A percentile compares a stretch with the other conserved stretches of the same genome.
Evolutionary conservation across 192 early-diverging fungal species (phyloP).

Genomic region (Gaertneriomyces sp.): DNA sequence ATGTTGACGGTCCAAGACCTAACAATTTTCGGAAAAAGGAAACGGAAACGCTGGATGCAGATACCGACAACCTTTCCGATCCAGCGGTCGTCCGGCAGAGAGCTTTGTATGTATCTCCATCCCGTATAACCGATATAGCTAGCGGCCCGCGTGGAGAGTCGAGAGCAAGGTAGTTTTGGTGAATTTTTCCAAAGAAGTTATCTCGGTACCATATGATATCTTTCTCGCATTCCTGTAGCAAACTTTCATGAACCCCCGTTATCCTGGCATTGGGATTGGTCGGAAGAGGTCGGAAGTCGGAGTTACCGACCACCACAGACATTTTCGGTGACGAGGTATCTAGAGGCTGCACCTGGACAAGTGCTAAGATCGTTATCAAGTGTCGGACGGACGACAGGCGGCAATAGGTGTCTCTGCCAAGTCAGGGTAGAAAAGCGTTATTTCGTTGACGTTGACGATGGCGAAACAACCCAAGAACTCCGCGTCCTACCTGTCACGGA

Average conservation of each 20-base stretch:
- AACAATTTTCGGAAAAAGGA: constrained; percentile 46
- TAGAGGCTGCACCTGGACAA: no score
- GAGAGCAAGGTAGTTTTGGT: constrained; percentile 46
- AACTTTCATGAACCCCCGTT: constrained; percentile 49
- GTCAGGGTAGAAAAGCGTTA: no score
- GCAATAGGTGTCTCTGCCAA: no score
- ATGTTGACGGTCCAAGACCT: constrained; percentile 45
- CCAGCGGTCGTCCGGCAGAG: constrained; percentile 51
- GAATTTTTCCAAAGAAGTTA: constrained; percentile 60
- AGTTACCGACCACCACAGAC: constrained; percentile 46
- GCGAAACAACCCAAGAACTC: no score
- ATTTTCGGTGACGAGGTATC: no score
- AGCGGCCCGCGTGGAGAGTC: constrained; percentile 48
- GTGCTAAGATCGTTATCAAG: no score
- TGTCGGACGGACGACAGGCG: no score
- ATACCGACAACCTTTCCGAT: constrained; percentile 52
- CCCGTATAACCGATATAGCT: constrained; percentile 50
- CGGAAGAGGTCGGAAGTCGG: constrained; percentile 43
- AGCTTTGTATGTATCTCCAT: constrained; percentile 50
- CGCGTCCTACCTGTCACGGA: no score
- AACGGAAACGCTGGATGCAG: constrained; percentile 33
- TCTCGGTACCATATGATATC: constrained; percentile 66
- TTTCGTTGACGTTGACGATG: no score
- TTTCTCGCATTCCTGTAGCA: constrained; percentile 68
- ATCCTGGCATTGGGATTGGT: constrained; percentile 41